A percentile compares a stretch with the other conserved stretches of the same genome.
Evolutionary conservation across 2,329 filamentous ascomycete genomes (phyloP).

Genomic region (Pezicula neosporulosa): DNA sequence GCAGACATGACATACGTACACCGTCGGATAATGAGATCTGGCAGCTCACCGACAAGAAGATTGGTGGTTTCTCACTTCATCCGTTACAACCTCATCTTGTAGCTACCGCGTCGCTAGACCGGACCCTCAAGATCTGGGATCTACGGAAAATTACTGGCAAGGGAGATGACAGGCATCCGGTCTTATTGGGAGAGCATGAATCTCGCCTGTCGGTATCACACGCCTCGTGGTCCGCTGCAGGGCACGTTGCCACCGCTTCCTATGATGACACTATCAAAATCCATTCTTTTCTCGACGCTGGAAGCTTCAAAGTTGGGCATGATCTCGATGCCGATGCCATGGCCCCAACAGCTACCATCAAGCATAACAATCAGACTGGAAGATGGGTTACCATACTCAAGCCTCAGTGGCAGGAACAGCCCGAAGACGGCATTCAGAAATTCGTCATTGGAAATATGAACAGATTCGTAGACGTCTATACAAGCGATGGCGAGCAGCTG

Average conservation of each 20-base stretch:
- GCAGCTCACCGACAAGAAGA: slow-evolving; percentile 84
- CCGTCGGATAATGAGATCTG: slow-evolving; percentile 61
- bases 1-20: slow-evolving; percentile 73
- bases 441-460: slow-evolving; percentile 98
- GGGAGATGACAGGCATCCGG: slow-evolving; percentile 57
- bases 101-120: slow-evolving; percentile 85
- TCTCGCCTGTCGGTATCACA: slow-evolving; percentile 86
- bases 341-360: slow-evolving; percentile 64
- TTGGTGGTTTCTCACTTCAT: slow-evolving; percentile 86
- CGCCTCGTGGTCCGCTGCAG: slow-evolving; percentile 81
- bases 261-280: slow-evolving; percentile 97
- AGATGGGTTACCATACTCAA: slow-evolving; percentile 83
- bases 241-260: slow-evolving; percentile 84
- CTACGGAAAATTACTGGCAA: slow-evolving; percentile 71
- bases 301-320: slow-evolving; percentile 55
- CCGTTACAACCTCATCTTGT: slow-evolving; percentile 77
- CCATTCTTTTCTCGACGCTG: slow-evolving; percentile 68
- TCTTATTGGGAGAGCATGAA: slow-evolving; percentile 75
- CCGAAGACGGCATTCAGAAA: slow-evolving; percentile 75
- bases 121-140: slow-evolving; percentile 91
- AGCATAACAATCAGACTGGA: slow-evolving; percentile 94
- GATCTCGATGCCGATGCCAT: slow-evolving; percentile 60
- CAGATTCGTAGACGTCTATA: slow-evolving; percentile 89
- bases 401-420: slow-evolving; percentile 84
- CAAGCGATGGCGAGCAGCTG: slow-evolving; percentile 76